Evolutionary conservation across 495 filamentous ascomycete genomes (phyloP).

Genomic region (Neurospora intermedia): DNA sequence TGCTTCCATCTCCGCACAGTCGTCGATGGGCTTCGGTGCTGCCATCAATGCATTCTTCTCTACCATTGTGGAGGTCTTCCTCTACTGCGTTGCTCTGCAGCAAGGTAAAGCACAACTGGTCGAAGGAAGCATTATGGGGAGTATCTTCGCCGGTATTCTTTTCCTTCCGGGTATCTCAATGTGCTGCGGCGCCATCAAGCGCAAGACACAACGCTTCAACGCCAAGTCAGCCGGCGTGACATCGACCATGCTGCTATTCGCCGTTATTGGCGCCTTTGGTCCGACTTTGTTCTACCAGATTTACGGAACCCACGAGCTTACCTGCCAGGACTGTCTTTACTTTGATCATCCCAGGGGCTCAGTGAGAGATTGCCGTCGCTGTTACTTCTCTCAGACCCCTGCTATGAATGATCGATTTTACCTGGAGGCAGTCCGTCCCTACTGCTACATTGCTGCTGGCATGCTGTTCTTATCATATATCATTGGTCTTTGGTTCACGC

Average conservation of each 20-base stretch:
- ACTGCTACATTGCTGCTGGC: constrained; percentile 75
- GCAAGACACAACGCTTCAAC: constrained; percentile 98
- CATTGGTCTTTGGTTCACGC: constrained; percentile 91
- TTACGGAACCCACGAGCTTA: constrained; percentile 93
- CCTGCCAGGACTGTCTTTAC: constrained; percentile 65
- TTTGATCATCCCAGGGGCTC: constrained; percentile 28
- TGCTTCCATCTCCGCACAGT: constrained; percentile 97
- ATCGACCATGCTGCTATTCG: constrained; percentile 96
- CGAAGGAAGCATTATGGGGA: constrained; percentile 93
- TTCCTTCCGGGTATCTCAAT: constrained; percentile 96
- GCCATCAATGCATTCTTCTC: constrained; percentile 99
- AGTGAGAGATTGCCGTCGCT: constrained; percentile 68
- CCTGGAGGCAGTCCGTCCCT: constrained; percentile 78
- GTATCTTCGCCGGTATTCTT: constrained; percentile 92
- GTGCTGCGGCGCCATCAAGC: constrained; percentile 96
- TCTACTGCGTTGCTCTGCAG: constrained; percentile 90
- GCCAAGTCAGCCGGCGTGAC: constrained; percentile 94
- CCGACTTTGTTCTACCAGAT: constrained; percentile 99
- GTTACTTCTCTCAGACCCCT: constrained; percentile 87
- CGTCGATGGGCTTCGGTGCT: constrained; percentile 98
- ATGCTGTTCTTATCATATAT: constrained; percentile 88
- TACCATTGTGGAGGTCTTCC: constrained; percentile 95
- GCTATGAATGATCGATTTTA: constrained; percentile 81
- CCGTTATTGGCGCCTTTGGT: constrained; percentile 92
- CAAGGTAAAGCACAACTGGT: constrained; percentile 90